Conservation (phyloP, 148 eudicot species). For the Silene latifolia region DNA sequence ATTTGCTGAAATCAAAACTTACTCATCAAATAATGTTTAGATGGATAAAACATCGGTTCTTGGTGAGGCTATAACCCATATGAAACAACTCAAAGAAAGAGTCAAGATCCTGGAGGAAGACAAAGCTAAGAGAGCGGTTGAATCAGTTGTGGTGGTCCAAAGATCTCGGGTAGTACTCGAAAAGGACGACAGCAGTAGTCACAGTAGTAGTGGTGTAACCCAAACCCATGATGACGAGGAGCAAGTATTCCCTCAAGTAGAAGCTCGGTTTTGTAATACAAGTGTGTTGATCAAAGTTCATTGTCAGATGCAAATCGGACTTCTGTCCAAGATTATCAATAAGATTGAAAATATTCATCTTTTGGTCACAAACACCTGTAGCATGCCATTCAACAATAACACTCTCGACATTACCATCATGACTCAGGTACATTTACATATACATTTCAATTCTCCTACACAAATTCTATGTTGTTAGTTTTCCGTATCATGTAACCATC, state of each 20-base stretch:
- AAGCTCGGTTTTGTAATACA: slow-evolving; percentile 21
- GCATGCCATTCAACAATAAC: no score
- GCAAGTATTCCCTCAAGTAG: slow-evolving; percentile 19
- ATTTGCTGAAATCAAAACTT: no score
- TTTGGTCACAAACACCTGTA: no score
- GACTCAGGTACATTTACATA: no score
- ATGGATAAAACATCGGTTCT: slow-evolving; percentile 38
- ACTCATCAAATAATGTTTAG: slow-evolving; percentile 6
- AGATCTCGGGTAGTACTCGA: slow-evolving; percentile 15
- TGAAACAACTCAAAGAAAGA: slow-evolving; percentile 33
- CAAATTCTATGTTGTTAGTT: no score
- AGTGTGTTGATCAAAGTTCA: no score
- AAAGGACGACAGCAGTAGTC: background rate
- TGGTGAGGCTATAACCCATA: slow-evolving; percentile 32
- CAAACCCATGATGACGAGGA: background rate
- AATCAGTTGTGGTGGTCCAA: slow-evolving; percentile 19
- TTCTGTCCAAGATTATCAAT: no score
- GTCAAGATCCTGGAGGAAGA: slow-evolving; percentile 26
- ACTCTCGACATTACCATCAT: no score
- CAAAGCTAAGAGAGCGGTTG: background rate
- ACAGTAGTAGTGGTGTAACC: background rate
- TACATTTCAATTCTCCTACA: background rate
- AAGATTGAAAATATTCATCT: no score
- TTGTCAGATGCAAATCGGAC: no score
- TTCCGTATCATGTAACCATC: background rate